Conservation (phyloP, 257 asterid genomes). For the Solanum ossicruentum region DNA sequence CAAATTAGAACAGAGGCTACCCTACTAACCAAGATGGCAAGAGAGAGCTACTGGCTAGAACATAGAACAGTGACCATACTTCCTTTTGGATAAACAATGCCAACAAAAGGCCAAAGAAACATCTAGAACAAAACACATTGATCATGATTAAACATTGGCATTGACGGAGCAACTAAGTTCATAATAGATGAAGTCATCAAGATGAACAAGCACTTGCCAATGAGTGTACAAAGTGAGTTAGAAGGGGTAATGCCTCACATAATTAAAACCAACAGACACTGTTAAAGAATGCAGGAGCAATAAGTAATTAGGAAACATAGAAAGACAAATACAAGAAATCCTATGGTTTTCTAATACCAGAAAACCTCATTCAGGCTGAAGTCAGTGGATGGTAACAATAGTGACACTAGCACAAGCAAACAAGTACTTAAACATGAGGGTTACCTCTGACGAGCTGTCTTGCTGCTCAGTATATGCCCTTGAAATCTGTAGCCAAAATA, state of each 20-base stretch:
- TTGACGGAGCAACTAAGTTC: background rate
- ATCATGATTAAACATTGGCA: background rate
- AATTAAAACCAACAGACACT: background rate
- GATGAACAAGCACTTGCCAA: background rate
- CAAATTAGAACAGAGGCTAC: background rate
- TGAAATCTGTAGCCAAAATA: constrained; percentile 23
- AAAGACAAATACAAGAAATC: background rate
- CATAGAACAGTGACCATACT: background rate
- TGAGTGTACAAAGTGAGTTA: background rate
- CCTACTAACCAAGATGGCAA: background rate
- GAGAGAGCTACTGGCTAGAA: background rate
- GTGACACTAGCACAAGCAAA: background rate
- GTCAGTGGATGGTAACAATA: background rate
- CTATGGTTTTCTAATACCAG: background rate
- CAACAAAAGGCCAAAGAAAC: background rate
- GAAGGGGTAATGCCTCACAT: background rate
- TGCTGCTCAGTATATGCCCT: constrained; percentile 42
- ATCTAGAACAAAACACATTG: background rate
- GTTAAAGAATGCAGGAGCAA: background rate
- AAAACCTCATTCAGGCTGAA: background rate
- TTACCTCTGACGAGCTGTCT: constrained; percentile 63
- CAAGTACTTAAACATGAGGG: background rate
- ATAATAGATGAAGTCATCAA: background rate
- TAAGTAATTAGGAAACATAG: background rate
- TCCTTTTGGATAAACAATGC: background rate